Base-by-base conservation (phyloP, 2,329 filamentous ascomycete species). In the Monosporascus ibericus region DNA sequence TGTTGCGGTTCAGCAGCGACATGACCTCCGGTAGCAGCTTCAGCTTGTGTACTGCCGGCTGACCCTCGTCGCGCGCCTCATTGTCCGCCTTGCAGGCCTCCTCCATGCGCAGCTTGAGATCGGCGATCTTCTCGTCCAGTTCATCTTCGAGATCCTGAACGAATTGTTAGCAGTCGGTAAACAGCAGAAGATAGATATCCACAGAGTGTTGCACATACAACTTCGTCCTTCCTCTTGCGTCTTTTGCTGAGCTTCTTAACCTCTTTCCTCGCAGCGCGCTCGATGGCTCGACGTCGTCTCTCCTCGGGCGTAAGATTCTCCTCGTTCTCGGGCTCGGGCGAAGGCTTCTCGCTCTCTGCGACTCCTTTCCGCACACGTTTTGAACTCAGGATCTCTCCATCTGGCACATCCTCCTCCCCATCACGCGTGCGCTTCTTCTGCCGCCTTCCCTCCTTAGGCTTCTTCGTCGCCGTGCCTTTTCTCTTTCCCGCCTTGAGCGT, bases 1-100 rank as follows among this genome's bases (percentile, higher is more conserved):
- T 90, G 70, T 92, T 95, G 64, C 91, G 88, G 69, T 95, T 96
- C 55, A 99, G 80, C 20, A 97, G 79, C 44, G 85, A 84, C 47
- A 92, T 86, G 15, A 99, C 94, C 68, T 96, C 87, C 1, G 92
- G 92, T 17, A 99, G 83, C 60, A 99, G 86, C 73, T 92, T 91
- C 46, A 99, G 82, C 75, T 99, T 99, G 74, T 95, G 87, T 54
- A 91, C 83, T 30, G 94, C 94, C 1, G 92, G 90, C 64, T 90
- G 79, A 59, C 87, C 86, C 48, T 85, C 79, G 59, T 87, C 81
- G 61, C 94, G 91, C 39, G 90, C 90, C 51, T 85, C 76, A 62
- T 92, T 92, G 70, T 99, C 94, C 38, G 85, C 82, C 69, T 92
- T 83, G 55, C 92, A 96, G 17, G 94, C 94, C 59, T 85, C 80